Evolutionary conservation across 2,329 filamentous ascomycete genomes (phyloP).

Genomic region (Parascedosporium putredinis): DNA sequence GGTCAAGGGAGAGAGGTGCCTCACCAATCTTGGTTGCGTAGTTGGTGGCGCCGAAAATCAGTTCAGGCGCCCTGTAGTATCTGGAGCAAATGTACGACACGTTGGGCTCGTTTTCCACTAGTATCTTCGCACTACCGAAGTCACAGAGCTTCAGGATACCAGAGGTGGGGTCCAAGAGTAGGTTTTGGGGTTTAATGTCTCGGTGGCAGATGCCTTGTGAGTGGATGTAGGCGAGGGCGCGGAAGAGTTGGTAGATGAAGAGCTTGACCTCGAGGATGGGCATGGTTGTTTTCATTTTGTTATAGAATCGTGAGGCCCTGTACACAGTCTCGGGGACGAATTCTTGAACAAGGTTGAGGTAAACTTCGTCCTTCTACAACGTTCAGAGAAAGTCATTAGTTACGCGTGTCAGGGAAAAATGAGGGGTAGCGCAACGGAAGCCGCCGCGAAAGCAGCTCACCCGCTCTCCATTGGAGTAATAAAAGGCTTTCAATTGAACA

Average conservation of each 20-base stretch:
- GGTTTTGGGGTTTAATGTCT: slow-evolving; percentile 98
- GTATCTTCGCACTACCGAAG: slow-evolving; percentile 96
- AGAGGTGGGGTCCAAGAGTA: slow-evolving; percentile 81
- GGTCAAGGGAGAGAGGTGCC: too few species aligned
- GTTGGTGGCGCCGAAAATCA: slow-evolving; percentile 98
- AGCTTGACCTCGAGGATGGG: slow-evolving; percentile 97
- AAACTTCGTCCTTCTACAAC: slow-evolving; percentile 86
- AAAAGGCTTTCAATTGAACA: slow-evolving; percentile 97
- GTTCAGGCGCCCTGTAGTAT: slow-evolving; percentile 94
- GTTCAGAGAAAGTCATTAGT: slow-evolving; percentile 5
- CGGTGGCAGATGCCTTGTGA: slow-evolving; percentile 98
- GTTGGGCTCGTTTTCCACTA: slow-evolving; percentile 97
- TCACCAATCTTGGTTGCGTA: slow-evolving; percentile 99
- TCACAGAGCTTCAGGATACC: slow-evolving; percentile 96
- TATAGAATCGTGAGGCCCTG: slow-evolving; percentile 95
- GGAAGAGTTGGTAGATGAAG: slow-evolving; percentile 99
- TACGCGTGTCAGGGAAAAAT: neutral
- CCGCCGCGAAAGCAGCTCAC: slow-evolving; percentile 39
- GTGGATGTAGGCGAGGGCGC: slow-evolving; percentile 96
- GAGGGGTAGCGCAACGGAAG: neutral
- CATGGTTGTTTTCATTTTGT: slow-evolving; percentile 99
- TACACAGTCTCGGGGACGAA: slow-evolving; percentile 98
- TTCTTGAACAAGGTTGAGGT: slow-evolving; percentile 95
- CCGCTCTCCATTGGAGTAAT: slow-evolving; percentile 97
- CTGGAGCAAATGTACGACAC: slow-evolving; percentile 99